These are phyloP conservation scores for Bruguiera parviflora DNA, from an alignment of 345 rosid genomes.

Conservation along the genomic window DNA sequence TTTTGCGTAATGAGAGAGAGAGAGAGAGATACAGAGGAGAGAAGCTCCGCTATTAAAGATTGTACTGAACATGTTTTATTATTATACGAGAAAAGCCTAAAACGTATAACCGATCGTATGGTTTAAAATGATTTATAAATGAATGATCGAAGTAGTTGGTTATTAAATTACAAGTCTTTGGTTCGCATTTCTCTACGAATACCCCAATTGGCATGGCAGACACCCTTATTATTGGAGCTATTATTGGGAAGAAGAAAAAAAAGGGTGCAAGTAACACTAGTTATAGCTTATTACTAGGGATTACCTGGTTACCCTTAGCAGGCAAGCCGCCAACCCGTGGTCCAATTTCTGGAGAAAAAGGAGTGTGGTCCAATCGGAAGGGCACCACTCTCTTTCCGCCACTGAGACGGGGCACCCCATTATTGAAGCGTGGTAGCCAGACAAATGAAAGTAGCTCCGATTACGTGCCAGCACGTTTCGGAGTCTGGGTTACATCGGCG, in stretches of 20 bases:
- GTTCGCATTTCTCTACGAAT: neutral
- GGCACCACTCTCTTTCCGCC: neutral
- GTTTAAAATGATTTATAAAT: no score
- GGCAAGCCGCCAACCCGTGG: neutral
- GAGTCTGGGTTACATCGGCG: no score
- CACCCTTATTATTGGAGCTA: constrained; percentile 4
- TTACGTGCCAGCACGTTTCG: no score
- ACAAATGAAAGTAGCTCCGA: no score
- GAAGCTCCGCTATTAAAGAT: neutral
- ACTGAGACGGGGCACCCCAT: neutral
- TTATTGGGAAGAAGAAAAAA: neutral
- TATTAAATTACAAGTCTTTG: neutral
- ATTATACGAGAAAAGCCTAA: neutral
- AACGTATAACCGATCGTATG: neutral
- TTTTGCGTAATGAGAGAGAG: constrained; percentile 20
- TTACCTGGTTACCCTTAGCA: no score
- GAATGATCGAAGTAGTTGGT: neutral
- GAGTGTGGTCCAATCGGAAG: constrained; percentile 19
- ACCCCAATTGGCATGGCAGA: constrained; percentile 1
- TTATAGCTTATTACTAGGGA: no score
- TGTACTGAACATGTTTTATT: neutral
- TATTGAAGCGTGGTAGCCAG: neutral
- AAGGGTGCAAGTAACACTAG: no score
- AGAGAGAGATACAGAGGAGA: neutral
- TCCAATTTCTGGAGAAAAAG: constrained; percentile 2